Conservation (phyloP, 495 filamentous ascomycete genomes). For the Aspergillus haitiensis region DNA sequence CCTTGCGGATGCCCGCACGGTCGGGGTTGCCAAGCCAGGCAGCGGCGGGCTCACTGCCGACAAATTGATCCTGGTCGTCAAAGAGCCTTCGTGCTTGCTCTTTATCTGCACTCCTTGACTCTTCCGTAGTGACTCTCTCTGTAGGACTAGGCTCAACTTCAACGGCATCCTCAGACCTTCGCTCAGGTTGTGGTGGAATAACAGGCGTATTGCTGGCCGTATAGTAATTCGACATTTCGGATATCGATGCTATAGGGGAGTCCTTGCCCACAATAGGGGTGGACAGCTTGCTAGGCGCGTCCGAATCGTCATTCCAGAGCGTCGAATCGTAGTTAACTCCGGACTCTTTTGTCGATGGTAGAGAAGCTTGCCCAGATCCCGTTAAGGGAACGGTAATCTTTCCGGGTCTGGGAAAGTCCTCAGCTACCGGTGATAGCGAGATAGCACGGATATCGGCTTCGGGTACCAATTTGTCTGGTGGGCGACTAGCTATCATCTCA, state of each 20-base stretch:
- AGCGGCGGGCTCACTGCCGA: constrained; percentile 73
- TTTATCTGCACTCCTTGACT: constrained; percentile 57
- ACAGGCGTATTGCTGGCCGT: constrained; percentile 49
- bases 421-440: constrained; percentile 34
- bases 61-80: constrained; percentile 79
- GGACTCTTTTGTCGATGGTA: constrained; percentile 25
- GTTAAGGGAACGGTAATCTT: constrained; percentile 21
- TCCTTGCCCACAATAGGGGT: constrained; percentile 44
- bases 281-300: constrained; percentile 33
- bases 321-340: constrained; percentile 35
- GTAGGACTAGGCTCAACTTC: constrained; percentile 27
- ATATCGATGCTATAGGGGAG: constrained; percentile 39
- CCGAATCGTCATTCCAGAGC: constrained; percentile 39
- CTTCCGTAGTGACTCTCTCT: constrained; percentile 29
- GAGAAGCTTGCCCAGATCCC: constrained; percentile 24
- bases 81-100: constrained; percentile 79
- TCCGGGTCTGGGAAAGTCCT: constrained; percentile 35
- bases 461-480: constrained; percentile 25
- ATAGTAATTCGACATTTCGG: constrained; percentile 47
- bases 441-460: constrained; percentile 23
- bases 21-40: constrained; percentile 82
- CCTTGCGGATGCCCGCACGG: constrained; percentile 66
- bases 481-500: constrained; percentile 15
- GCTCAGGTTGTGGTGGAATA: constrained; percentile 32
- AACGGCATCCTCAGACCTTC: constrained; percentile 21